Evolutionary conservation across 331 rosid species (phyloP), one percentile per base, ranked within the genome.

Genomic region (Stylosanthes scabra): DNA sequence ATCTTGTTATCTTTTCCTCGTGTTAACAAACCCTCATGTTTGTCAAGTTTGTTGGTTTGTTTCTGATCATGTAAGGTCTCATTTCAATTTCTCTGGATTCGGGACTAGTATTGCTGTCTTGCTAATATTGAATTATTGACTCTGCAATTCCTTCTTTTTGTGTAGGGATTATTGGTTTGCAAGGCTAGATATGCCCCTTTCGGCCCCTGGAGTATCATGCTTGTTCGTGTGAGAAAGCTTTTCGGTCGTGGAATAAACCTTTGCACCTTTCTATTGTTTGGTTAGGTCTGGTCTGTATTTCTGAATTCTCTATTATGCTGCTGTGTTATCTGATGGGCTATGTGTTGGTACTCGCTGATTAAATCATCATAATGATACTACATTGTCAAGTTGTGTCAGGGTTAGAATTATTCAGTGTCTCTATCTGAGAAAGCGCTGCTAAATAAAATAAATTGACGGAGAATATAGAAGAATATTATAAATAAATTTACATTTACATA

Each of bases 111-210:
- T 42, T 59, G 13, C 46, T 20, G 45, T 42, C 54, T 10, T 10
- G 49, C 74, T 42, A 1, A 57, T 63, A 1, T 34, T 63, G 51
- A 63, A 1, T 52, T 63, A 1, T 34, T 63, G 51, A 63, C 74
- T 49, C 16, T 63, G 8, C 9, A 60, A 20, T 28, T 42, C 28
- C 14, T 20, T 20, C 42, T 25, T 42, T 8, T 51, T 29, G 44
- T 80, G 54, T 80, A 95, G 99, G 98, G 28, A 75, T 95, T 46
- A 92, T 95, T 55, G 98, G 99, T 40, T 86, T 95, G 68, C 97
- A 89, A 80, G 93, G 90, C 58, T 92, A 86, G 85, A 72, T 55
- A 14, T 20, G 25, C 0, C 10, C 16, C 49, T 49, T 44, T 71
- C 74, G 37, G 51, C 2, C 25, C 39, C 9, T 5, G 56, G 57